These are phyloP conservation scores for Calvatia gigantea DNA, from an alignment of 768 basidiomycete genomes.

Conservation along the genomic window DNA sequence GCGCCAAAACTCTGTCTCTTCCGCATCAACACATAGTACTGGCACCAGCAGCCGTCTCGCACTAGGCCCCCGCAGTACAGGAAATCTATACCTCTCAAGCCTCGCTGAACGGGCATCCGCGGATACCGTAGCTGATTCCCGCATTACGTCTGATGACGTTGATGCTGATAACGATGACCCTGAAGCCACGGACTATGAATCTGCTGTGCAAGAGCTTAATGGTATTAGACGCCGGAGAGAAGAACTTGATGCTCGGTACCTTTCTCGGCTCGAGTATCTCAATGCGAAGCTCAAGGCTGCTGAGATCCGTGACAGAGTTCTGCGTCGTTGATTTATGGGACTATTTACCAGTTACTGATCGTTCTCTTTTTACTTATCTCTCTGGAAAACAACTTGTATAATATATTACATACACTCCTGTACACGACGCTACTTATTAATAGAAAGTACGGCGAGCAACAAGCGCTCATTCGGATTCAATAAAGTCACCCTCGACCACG, in stretches of 20 bases:
- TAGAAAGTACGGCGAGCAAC: neutral
- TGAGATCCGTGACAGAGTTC: constrained; percentile 54
- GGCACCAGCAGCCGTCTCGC: constrained; percentile 7
- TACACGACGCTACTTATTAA: constrained; percentile 4
- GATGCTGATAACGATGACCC: constrained; percentile 32
- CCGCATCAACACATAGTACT: constrained; percentile 47
- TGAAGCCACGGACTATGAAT: constrained; percentile 20
- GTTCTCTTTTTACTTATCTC: neutral
- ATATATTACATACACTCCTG: neutral
- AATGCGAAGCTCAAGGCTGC: constrained; percentile 73
- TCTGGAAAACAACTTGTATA: neutral
- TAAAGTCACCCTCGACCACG: constrained; percentile 6
- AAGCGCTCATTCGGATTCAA: neutral
- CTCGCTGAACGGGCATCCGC: constrained; percentile 18
- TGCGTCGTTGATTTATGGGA: constrained; percentile 27
- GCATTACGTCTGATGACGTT: neutral
- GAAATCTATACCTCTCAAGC: constrained; percentile 36
- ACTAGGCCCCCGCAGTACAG: constrained; percentile 36
- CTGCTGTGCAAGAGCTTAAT: constrained; percentile 32
- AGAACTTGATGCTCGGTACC: constrained; percentile 68
- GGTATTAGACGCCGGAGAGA: constrained; percentile 64
- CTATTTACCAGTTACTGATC: neutral
- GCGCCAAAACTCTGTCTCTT: constrained; percentile 50
- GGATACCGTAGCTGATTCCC: constrained; percentile 16
- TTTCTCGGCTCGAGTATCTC: constrained; percentile 69